These are phyloP conservation scores for Phytophthora melonis DNA, from an alignment of 352 stramenopile genomes.

Conservation along the genomic window DNA sequence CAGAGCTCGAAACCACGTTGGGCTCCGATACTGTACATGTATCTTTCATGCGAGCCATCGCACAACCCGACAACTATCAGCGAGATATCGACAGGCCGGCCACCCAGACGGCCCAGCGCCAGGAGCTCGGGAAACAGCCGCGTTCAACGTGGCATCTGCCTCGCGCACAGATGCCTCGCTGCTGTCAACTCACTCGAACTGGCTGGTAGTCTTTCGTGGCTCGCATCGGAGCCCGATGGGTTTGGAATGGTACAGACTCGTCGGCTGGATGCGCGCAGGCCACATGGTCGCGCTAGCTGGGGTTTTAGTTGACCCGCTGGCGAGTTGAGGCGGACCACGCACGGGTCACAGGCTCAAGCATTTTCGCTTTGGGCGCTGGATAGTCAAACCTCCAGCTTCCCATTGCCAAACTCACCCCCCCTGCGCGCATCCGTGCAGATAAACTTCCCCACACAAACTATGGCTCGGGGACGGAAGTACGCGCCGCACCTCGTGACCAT, in stretches of 20 bases:
- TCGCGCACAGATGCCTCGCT: conserved; percentile 1
- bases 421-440: conserved; percentile 8
- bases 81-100: not conserved
- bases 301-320: conserved; percentile 2
- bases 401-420: conserved; percentile 9
- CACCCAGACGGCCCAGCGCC: conserved; percentile 4
- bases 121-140: conserved; percentile 19
- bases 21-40: not conserved
- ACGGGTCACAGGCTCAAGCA: conserved; percentile 8
- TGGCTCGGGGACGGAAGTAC: conserved; percentile 58
- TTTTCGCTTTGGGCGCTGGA: conserved; percentile 7
- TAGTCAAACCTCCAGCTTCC: not conserved
- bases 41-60: not conserved
- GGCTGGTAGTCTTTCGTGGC: conserved; percentile 16
- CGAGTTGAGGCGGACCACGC: conserved; percentile 17
- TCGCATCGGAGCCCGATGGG: conserved; percentile 19
- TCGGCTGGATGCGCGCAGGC: conserved; percentile 12
- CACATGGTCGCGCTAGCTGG: conserved; percentile 7
- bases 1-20: not conserved
- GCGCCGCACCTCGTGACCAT: conserved; percentile 63
- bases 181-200: not conserved
- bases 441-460: not conserved
- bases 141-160: not conserved
- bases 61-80: conserved; percentile 17
- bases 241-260: conserved; percentile 8